These are phyloP conservation scores for Candida berthetii DNA, from an alignment of 805 yeast species.

Conservation along the genomic window DNA sequence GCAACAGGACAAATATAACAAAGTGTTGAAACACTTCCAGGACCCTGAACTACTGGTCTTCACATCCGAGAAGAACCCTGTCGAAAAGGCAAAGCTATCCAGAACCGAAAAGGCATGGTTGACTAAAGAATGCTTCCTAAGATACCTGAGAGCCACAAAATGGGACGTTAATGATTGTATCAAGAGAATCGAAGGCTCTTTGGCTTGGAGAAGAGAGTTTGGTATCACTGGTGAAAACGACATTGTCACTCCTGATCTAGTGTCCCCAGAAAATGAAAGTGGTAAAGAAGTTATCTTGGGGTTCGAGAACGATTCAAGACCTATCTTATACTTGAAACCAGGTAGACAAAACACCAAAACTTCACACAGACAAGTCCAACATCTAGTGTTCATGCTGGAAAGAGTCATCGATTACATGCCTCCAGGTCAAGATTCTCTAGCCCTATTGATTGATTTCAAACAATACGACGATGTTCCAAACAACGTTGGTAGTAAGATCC, in stretches of 20 bases:
- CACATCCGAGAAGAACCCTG: slow-evolving; percentile 24
- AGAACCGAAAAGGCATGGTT: slow-evolving; percentile 83
- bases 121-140: slow-evolving; percentile 81
- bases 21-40: slow-evolving; percentile 59
- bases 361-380: slow-evolving; percentile 90
- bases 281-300: slow-evolving; percentile 94
- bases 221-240: slow-evolving; percentile 60
- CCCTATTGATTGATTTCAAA: slow-evolving; percentile 88
- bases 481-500: slow-evolving; percentile 54
- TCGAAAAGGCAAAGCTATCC: slow-evolving; percentile 32
- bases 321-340: slow-evolving; percentile 87
- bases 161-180: slow-evolving; percentile 75
- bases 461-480: slow-evolving; percentile 52
- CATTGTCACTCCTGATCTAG: slow-evolving; percentile 46
- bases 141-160: slow-evolving; percentile 91
- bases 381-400: slow-evolving; percentile 87
- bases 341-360: slow-evolving; percentile 95
- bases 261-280: slow-evolving; percentile 69
- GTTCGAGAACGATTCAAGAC: slow-evolving; percentile 83
- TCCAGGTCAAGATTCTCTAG: slow-evolving; percentile 90
- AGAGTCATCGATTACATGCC: slow-evolving; percentile 94
- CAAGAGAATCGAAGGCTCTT: slow-evolving; percentile 65
- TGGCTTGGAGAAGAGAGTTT: slow-evolving; percentile 93
- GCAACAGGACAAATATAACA: slow-evolving; percentile 54
- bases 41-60: slow-evolving; percentile 19